Conservation (phyloP, 257 asterid genomes). For the Paraleonurus japonicus region DNA sequence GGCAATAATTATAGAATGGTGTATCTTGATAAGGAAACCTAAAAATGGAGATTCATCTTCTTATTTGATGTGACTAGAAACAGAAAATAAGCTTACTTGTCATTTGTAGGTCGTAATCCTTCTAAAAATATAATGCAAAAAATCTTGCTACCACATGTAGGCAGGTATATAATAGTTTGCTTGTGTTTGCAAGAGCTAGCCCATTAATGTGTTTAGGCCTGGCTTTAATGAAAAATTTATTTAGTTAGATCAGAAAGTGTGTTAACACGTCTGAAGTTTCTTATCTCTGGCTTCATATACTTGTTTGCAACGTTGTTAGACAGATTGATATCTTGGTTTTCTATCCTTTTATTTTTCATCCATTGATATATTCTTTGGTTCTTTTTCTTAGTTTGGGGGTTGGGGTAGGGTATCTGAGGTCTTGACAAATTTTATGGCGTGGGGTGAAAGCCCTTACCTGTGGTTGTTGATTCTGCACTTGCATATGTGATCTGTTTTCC, state of each 20-base stretch:
- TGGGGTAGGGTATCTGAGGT: not conserved
- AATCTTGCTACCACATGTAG: conserved; percentile 6
- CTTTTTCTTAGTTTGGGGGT: not conserved
- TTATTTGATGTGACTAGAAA: conserved; percentile 15
- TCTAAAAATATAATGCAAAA: not conserved
- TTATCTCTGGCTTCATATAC: not conserved
- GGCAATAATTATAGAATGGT: not conserved
- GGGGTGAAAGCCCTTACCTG: conserved; percentile 11
- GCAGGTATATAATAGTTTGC: not conserved
- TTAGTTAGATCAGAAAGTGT: not conserved
- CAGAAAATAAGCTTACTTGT: not conserved
- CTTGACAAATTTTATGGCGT: not conserved
- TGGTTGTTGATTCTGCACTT: conserved; percentile 16
- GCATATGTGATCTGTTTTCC: conserved; percentile 4
- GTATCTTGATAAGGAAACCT: conserved; percentile 6
- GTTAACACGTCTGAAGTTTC: not conserved
- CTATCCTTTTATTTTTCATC: not conserved
- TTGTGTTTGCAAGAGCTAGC: not conserved
- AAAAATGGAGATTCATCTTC: not conserved
- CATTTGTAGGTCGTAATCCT: not conserved
- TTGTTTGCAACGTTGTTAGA: not conserved
- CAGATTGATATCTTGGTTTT: not conserved
- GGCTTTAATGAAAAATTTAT: not conserved
- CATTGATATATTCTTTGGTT: not conserved
- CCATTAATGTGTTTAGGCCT: not conserved